Evolutionary conservation across 805 yeast species (phyloP).

Genomic region (Zygosaccharomyces kombuchaensis): DNA sequence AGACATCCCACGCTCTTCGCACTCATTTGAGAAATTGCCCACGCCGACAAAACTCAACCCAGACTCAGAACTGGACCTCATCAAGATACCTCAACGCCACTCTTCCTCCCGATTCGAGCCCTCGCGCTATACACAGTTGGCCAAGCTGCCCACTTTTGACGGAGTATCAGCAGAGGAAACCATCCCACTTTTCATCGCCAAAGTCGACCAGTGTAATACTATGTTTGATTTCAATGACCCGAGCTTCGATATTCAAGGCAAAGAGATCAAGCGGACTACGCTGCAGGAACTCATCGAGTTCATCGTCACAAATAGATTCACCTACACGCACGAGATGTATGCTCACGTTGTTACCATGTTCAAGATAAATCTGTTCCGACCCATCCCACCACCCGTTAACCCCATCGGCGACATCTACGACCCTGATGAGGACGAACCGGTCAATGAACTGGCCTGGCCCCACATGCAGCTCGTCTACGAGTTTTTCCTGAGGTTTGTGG

Average conservation of each 20-base stretch:
- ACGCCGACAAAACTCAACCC: slow-evolving; percentile 55
- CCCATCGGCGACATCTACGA: slow-evolving; percentile 95
- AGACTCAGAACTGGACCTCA: slow-evolving; percentile 70
- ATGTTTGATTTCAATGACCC: slow-evolving; percentile 95
- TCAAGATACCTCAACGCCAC: slow-evolving; percentile 84
- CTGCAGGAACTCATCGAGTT: slow-evolving; percentile 86
- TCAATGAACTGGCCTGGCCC: slow-evolving; percentile 95
- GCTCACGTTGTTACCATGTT: slow-evolving; percentile 86
- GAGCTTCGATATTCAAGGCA: slow-evolving; percentile 84
- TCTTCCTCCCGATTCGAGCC: slow-evolving; percentile 90
- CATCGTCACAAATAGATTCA: slow-evolving; percentile 74
- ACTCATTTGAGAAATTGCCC: slow-evolving; percentile 53
- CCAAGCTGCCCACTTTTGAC: slow-evolving; percentile 77
- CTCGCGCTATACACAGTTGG: slow-evolving; percentile 57
- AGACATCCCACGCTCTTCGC: slow-evolving; percentile 41
- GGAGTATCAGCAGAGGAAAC: slow-evolving; percentile 83
- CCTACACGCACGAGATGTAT: slow-evolving; percentile 88
- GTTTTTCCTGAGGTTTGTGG: slow-evolving; percentile 86
- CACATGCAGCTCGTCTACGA: slow-evolving; percentile 97
- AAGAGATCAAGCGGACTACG: slow-evolving; percentile 84
- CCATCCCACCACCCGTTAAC: slow-evolving; percentile 97
- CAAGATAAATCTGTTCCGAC: slow-evolving; percentile 81
- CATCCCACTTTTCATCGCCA: slow-evolving; percentile 67
- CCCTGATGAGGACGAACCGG: slow-evolving; percentile 99
- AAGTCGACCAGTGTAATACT: slow-evolving; percentile 90